phyloP scores from a whole-genome alignment of 768 basidiomycete species.

The Candolleomyces efflorescens region DNA sequence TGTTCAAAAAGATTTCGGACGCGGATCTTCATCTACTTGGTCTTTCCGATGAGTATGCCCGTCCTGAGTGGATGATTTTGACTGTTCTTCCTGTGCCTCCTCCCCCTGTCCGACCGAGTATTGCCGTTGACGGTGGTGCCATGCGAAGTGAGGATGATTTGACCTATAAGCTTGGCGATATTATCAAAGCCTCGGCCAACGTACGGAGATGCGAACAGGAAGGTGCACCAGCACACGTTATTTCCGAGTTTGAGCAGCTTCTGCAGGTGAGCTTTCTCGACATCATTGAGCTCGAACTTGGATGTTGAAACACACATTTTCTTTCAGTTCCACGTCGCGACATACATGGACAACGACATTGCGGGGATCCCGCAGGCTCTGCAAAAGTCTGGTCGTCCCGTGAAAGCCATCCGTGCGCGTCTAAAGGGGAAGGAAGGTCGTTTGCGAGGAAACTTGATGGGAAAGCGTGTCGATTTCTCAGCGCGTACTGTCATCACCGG shows the following conservation, averaged over 20 bases:
- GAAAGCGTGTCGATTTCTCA: slow-evolving; percentile 98
- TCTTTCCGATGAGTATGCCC: slow-evolving; percentile 91
- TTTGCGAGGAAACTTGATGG: slow-evolving; percentile 97
- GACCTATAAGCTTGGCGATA: slow-evolving; percentile 96
- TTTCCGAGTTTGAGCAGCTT: slow-evolving; percentile 93
- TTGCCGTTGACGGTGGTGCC: slow-evolving; percentile 93
- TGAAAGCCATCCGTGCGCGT: slow-evolving; percentile 97
- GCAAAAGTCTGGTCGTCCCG: slow-evolving; percentile 95
- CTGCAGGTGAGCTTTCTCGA: slow-evolving; percentile 64
- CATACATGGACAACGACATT: slow-evolving; percentile 99
- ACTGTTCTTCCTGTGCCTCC: slow-evolving; percentile 98
- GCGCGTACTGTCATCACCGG: slow-evolving; percentile 99
- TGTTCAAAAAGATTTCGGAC: slow-evolving; percentile 94
- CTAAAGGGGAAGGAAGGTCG: slow-evolving; percentile 99
- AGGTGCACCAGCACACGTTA: slow-evolving; percentile 93
- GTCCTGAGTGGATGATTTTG: slow-evolving; percentile 99
- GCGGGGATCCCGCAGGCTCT: slow-evolving; percentile 96
- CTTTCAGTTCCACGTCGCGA: slow-evolving; percentile 91
- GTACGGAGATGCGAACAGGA: slow-evolving; percentile 93
- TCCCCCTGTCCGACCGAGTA: slow-evolving; percentile 96
- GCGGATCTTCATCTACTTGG: slow-evolving; percentile 86
- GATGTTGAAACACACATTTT: slow-evolving; percentile 1
- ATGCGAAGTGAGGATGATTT: slow-evolving; percentile 98
- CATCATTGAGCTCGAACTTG: not conserved
- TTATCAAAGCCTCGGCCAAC: slow-evolving; percentile 92